Conservation (phyloP, 2,329 filamentous ascomycete genomes). For the Ophiocordyceps camponoti-leonardi region DNA sequence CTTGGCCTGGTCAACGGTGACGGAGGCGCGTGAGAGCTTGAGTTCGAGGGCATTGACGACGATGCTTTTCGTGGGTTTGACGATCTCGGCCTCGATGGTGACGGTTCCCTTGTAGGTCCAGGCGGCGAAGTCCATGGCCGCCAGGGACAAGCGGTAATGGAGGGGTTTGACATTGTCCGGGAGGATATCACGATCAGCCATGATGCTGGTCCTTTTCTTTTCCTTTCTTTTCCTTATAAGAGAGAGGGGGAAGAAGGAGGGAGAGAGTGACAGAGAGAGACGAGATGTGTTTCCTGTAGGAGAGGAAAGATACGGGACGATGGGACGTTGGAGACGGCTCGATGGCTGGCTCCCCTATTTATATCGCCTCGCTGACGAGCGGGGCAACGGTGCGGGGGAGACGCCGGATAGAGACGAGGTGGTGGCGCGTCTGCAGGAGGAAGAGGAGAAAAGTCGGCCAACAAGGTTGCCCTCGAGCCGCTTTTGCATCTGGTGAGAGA, state of each 20-base stretch:
- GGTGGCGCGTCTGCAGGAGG: neutral
- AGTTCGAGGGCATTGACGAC: slow-evolving; percentile 76
- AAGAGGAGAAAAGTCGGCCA: no score
- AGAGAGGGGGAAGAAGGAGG: neutral
- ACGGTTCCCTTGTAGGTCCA: slow-evolving; percentile 75
- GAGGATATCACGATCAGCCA: slow-evolving; percentile 45
- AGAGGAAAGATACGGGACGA: neutral
- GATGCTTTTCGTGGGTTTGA: slow-evolving; percentile 56
- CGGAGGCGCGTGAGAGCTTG: slow-evolving; percentile 49
- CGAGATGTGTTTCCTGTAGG: no score
- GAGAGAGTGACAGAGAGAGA: neutral
- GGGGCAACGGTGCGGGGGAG: neutral
- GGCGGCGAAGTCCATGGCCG: slow-evolving; percentile 57
- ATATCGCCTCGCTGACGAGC: neutral
- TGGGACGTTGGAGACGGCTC: neutral
- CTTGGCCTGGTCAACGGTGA: slow-evolving; percentile 41
- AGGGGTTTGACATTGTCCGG: slow-evolving; percentile 54
- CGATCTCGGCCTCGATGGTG: slow-evolving; percentile 57
- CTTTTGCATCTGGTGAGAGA: no score
- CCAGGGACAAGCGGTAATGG: slow-evolving; percentile 74
- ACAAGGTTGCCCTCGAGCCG: no score
- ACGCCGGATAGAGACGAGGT: neutral
- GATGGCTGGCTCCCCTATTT: neutral
- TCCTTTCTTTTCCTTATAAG: no score
- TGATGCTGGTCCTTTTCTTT: slow-evolving; percentile 10